Evolutionary conservation across 2,329 filamentous ascomycete genomes (phyloP), one percentile per base, ranked within the genome.

Genomic region (Rutstroemia sydowiana): DNA sequence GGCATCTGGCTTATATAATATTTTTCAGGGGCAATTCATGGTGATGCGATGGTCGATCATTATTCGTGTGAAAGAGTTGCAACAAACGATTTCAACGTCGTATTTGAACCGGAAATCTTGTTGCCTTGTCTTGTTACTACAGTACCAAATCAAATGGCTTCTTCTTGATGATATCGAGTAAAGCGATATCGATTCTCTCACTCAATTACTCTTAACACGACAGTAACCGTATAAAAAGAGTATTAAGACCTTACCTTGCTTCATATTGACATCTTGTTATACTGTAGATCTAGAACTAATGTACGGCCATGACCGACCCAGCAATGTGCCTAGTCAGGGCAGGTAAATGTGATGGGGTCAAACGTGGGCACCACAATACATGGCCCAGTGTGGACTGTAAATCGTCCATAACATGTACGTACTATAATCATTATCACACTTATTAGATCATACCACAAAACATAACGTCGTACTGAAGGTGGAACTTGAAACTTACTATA

Each of bases 91-190:
- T 21, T 45, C 14, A 36, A 21, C 30, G 16, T 31, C 21, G 41
- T 5, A 37, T 16, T 41, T 42, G 43, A 32, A 20, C 21, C 32
- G 18, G 42, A 48, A 48, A 48, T 48, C 46, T 48, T 6, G 46
- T 48, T 48, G 46, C 46, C 46, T 48, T 48, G 46, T 13, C 41
- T 39, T 16, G 28, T 23, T 13, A 39, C n/a, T 40, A 5, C n/a
- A n/a, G n/a, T n/a, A n/a, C 13, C 28, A 13, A 10, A 32, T 32
- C 28, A 13, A 23, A 48, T 48, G 5, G 23, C 23, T 40, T 39
- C 11, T 18, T 14, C 16, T n/a, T n/a, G n/a, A n/a, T n/a, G n/a
- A n/a, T n/a, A n/a, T n/a, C 23, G 23, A 4, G 23, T 26, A 26
- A 26, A 26, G 8, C 8, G 23, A 26, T 26, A 26, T 26, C 23